These are phyloP conservation scores for Psilocybe mexicana DNA, from an alignment of 1,284 basidiomycete genomes.

Conservation along the genomic window DNA sequence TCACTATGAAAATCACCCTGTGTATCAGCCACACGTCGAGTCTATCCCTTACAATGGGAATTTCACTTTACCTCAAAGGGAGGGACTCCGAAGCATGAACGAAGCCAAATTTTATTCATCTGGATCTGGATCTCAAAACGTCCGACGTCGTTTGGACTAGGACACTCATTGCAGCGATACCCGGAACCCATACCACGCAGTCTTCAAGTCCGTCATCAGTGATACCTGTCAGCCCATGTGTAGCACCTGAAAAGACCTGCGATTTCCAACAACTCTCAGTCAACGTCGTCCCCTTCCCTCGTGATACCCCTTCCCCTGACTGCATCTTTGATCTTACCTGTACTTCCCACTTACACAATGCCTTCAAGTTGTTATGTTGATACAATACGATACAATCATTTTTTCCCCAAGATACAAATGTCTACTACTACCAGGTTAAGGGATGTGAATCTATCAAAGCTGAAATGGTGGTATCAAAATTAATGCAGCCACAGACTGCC, in stretches of 20 bases:
- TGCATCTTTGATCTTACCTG: too few species aligned
- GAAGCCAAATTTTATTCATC: too few species aligned
- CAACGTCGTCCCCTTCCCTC: too few species aligned
- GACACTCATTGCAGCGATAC: neutral
- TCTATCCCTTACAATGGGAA: neutral
- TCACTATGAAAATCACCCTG: neutral
- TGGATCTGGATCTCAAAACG: too few species aligned
- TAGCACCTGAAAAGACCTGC: too few species aligned
- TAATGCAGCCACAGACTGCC: neutral
- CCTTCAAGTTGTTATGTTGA: too few species aligned
- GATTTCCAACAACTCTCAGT: too few species aligned
- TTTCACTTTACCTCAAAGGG: too few species aligned
- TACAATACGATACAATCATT: neutral
- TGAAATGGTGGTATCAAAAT: neutral
- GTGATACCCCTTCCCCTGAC: too few species aligned
- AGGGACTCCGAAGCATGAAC: too few species aligned
- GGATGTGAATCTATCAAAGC: neutral
- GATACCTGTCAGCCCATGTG: neutral
- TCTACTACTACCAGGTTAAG: neutral
- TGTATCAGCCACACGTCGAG: neutral
- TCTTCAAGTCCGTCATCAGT: neutral
- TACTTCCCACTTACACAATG: too few species aligned
- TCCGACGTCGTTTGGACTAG: neutral
- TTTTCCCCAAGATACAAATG: neutral
- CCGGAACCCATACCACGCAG: neutral